Evolutionary conservation across 805 yeast genomes (phyloP).

Genomic region (Jamesozyma piceae): DNA sequence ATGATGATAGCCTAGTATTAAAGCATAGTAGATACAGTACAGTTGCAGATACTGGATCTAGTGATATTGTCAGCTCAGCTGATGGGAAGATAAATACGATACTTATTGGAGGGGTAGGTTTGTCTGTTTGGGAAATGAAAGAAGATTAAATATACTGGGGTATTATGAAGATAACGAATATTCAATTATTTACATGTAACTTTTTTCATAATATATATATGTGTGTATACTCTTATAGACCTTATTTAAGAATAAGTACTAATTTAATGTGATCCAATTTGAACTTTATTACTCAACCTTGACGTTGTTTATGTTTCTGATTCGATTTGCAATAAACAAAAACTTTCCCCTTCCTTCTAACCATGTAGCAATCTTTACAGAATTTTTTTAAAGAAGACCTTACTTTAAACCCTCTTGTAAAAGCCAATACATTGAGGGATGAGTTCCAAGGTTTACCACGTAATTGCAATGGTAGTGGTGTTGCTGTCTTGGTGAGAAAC

Average conservation of each 20-base stretch:
- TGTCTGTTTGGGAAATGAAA: constrained; percentile 44
- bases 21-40: constrained; percentile 53
- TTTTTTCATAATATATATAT: too few relatives aligned
- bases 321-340: constrained; percentile 89
- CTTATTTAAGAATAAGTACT: too few relatives aligned
- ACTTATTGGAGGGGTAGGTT: constrained; percentile 73
- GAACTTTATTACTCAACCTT: constrained; percentile 40
- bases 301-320: constrained; percentile 91
- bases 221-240: not conserved
- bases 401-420: constrained; percentile 72
- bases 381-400: constrained; percentile 88
- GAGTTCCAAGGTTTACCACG: not conserved
- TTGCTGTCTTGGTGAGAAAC: not conserved
- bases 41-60: constrained; percentile 83
- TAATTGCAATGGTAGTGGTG: not conserved
- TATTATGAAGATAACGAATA: too few relatives aligned
- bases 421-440: not conserved
- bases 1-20: constrained; percentile 23
- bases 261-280: too few relatives aligned
- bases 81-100: constrained; percentile 25
- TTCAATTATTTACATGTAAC: constrained; percentile 1
- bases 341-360: constrained; percentile 89
- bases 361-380: constrained; percentile 85
- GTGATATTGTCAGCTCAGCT: constrained; percentile 31
- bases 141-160: too few relatives aligned